Conservation (phyloP, 345 rosid species). For the Chamaenerion angustifolium region DNA sequence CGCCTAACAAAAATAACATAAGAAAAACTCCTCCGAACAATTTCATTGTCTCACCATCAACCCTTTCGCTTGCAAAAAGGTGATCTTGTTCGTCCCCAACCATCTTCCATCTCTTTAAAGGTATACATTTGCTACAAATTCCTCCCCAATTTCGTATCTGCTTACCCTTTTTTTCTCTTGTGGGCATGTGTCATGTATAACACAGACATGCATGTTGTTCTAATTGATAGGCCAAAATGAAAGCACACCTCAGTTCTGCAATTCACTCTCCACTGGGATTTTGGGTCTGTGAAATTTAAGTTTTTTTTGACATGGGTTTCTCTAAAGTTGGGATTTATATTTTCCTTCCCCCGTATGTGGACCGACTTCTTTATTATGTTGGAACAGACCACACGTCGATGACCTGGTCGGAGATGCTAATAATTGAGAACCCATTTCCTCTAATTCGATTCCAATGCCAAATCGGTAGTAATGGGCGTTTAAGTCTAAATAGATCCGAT, state of each 20-base stretch:
- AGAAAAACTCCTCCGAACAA: neutral
- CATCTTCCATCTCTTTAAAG: conserved; percentile 14
- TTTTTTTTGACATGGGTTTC: conserved; percentile 4
- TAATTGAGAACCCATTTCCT: conserved; percentile 5
- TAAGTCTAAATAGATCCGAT: neutral
- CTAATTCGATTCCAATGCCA: neutral
- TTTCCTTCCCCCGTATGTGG: conserved; percentile 4
- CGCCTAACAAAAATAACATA: neutral
- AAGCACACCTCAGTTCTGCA: neutral
- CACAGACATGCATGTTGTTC: conserved; percentile 1
- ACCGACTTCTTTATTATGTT: conserved; percentile 5
- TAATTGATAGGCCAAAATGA: conserved; percentile 1
- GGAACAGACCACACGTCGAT: conserved; percentile 3
- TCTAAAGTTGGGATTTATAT: conserved; percentile 6
- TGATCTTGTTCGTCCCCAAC: conserved; percentile 12
- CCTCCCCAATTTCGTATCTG: conserved; percentile 2
- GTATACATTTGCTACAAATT: conserved; percentile 13
- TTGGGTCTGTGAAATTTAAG: conserved; percentile 1
- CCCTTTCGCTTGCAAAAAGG: conserved; percentile 10
- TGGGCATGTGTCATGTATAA: neutral
- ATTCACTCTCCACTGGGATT: conserved; percentile 3
- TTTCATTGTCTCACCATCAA: neutral
- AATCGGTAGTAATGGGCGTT: neutral
- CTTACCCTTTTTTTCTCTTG: conserved; percentile 1
- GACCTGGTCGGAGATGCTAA: conserved; percentile 8